Conservation (phyloP, 345 rosid species). For the rapeseed (Brassica napus) region Da-Ae NC_063448.1:45382501-45383000, state of each 20-base stretch:
- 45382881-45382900: background rate
- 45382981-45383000: no score
- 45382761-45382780: background rate
- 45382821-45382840: slow-evolving; percentile 23
- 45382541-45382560: slow-evolving; percentile 8
- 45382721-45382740: background rate
- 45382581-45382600: slow-evolving; percentile 8
- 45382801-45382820: slow-evolving; percentile 8
- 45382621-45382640: slow-evolving; percentile 12
- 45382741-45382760: slow-evolving; percentile 8
- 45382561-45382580: background rate
- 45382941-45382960: no score
- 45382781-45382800: background rate
- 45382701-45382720: background rate
- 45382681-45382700: background rate
- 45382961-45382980: no score
- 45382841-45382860: background rate
- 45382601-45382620: slow-evolving; percentile 7
- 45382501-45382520: background rate
- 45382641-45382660: slow-evolving; percentile 5
- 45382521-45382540: background rate
- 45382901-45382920: background rate
- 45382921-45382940: no score
- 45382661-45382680: slow-evolving; percentile 20
- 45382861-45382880: slow-evolving; percentile 12